Conservation (phyloP, 768 basidiomycete genomes). For the Sutorius australiensis region DNA sequence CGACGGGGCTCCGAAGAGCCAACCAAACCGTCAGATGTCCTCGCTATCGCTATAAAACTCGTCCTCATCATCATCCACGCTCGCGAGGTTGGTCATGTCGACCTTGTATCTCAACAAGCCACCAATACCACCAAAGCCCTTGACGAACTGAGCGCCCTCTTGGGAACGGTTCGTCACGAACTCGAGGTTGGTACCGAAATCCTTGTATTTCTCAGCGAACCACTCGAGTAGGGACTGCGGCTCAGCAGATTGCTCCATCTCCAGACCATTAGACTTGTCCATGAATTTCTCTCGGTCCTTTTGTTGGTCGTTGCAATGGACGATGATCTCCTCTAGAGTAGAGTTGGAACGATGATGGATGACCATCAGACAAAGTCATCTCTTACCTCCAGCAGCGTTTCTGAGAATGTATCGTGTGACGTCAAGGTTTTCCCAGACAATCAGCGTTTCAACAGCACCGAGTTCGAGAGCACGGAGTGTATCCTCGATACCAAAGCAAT, state of each 20-base stretch:
- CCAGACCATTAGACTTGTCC: constrained; percentile 90
- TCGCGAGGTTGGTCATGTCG: constrained; percentile 80
- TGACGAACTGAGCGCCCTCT: constrained; percentile 97
- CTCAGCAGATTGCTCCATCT: constrained; percentile 90
- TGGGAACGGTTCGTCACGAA: constrained; percentile 96
- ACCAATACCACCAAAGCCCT: constrained; percentile 97
- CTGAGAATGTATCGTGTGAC: constrained; percentile 83
- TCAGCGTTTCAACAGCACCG: constrained; percentile 93
- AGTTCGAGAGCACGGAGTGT: constrained; percentile 95
- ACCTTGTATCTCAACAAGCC: constrained; percentile 96
- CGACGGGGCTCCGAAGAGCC: constrained; percentile 82
- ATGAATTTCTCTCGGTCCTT: constrained; percentile 93
- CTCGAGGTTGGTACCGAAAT: constrained; percentile 93
- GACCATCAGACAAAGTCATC: constrained; percentile 6
- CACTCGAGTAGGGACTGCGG: constrained; percentile 91
- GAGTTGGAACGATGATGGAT: background rate
- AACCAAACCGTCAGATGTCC: constrained; percentile 79
- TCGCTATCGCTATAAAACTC: constrained; percentile 79
- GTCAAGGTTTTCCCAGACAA: constrained; percentile 98
- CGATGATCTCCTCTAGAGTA: constrained; percentile 70
- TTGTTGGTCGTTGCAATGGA: constrained; percentile 81
- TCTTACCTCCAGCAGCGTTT: constrained; percentile 83
- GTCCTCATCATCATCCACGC: constrained; percentile 74
- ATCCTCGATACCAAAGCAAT: constrained; percentile 97
- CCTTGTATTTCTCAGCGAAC: constrained; percentile 98